Percentiles rank a stretch among this genome's conserved stretches.
Evolutionary conservation across 2,329 filamentous ascomycete genomes (phyloP).

Genomic region (Alternaria longipes): DNA sequence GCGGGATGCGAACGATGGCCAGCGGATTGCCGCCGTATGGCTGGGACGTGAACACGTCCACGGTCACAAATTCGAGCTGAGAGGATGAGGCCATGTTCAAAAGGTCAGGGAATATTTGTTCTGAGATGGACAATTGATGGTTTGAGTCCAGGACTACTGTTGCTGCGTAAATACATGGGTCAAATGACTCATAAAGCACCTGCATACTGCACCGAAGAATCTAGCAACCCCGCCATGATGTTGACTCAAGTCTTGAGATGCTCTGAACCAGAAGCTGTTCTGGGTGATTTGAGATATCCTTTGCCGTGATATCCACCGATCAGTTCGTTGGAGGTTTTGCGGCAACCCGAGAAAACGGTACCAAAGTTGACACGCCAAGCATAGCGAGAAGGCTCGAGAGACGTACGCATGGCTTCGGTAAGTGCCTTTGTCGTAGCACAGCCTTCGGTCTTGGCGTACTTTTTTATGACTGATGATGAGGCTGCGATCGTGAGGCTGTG

Average conservation of each 20-base stretch:
- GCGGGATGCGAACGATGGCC: conserved; percentile 62
- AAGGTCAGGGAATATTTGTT: background rate
- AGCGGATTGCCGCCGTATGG: conserved; percentile 64
- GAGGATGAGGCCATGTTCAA: conserved; percentile 25
- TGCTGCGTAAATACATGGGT: background rate
- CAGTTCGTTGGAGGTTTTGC: background rate
- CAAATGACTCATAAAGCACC: conserved; percentile 19
- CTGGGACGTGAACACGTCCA: conserved; percentile 61
- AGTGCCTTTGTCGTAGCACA: background rate
- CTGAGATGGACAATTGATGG: background rate
- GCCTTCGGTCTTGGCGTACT: background rate
- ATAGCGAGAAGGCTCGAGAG: conserved; percentile 2
- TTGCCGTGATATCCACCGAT: background rate
- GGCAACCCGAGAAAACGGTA: background rate
- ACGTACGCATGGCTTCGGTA: background rate
- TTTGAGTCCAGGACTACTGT: background rate
- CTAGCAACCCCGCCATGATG: background rate
- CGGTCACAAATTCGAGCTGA: conserved; percentile 49
- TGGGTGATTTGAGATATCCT: background rate
- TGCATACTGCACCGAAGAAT: background rate
- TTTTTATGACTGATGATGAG: background rate
- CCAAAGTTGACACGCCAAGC: background rate
- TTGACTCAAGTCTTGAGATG: background rate
- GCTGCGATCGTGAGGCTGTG: conserved; percentile 6
- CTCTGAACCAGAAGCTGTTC: background rate